These are phyloP conservation scores for Fusarium mangiferae DNA, from an alignment of 2,329 filamentous ascomycete species.

Conservation along the genomic window DNA sequence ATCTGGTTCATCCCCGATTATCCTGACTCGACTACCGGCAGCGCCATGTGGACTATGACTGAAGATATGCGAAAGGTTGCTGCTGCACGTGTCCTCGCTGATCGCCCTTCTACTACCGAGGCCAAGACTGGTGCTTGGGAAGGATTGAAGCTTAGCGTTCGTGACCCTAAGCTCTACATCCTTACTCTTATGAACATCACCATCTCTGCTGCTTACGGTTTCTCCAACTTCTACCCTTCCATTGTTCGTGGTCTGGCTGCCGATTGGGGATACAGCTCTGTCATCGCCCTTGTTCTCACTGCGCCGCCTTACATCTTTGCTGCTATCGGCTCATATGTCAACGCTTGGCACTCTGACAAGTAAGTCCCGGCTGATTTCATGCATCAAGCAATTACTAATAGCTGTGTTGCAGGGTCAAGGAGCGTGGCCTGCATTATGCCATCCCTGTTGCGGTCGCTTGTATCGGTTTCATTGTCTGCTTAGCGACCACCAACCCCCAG, in stretches of 20 bases:
- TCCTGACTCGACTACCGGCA: neutral
- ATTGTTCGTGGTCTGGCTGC: constrained; percentile 7
- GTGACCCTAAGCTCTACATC: constrained; percentile 15
- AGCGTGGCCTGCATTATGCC: constrained; percentile 4
- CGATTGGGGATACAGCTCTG: constrained; percentile 12
- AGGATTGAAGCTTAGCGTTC: constrained; percentile 11
- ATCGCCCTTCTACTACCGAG: neutral
- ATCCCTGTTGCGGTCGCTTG: constrained; percentile 6
- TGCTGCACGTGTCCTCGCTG: constrained; percentile 6
- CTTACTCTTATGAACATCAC: constrained; percentile 19
- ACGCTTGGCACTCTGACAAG: constrained; percentile 22
- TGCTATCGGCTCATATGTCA: constrained; percentile 12
- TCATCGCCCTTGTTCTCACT: constrained; percentile 10
- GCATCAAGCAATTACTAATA: accelerated
- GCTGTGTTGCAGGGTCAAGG: neutral
- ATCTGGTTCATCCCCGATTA: constrained; percentile 21
- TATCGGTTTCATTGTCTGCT: constrained; percentile 7
- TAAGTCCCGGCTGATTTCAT: neutral
- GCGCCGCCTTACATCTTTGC: constrained; percentile 13
- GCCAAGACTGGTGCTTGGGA: constrained; percentile 18
- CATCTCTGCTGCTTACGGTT: constrained; percentile 12
- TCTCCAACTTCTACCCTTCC: constrained; percentile 18
- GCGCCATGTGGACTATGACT: constrained; percentile 9
- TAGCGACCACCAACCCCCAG: neutral
- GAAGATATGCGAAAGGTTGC: constrained; percentile 17